A percentile compares a stretch with the other conserved stretches of the same genome.
phyloP scores from a whole-genome alignment of 2,329 filamentous ascomycete species.

The Neofusicoccum ribis region DNA sequence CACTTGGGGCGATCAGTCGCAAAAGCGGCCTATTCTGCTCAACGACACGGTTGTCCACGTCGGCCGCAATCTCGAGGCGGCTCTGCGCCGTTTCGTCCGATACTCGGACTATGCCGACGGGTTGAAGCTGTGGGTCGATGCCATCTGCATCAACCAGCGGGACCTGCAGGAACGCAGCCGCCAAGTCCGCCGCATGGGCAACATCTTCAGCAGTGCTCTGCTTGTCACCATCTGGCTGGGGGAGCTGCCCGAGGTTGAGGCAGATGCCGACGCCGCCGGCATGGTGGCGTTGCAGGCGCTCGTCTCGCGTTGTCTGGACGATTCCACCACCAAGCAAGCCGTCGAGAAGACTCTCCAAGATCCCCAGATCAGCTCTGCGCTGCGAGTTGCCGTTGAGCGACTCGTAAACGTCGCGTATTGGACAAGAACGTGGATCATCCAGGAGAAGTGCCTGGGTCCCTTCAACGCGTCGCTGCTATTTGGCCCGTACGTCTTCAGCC shows the following conservation, averaged over 20 bases:
- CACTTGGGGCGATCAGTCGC: conserved; percentile 2
- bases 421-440: conserved; percentile 5
- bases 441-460: neutral
- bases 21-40: neutral
- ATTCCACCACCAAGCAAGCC: neutral
- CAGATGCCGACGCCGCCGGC: neutral
- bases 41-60: neutral
- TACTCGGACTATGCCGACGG: neutral
- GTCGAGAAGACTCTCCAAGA: neutral
- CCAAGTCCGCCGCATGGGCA: conserved; percentile 10
- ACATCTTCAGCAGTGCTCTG: neutral
- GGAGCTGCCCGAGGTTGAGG: neutral
- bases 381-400: neutral
- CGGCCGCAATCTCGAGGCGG: conserved; percentile 5
- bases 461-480: neutral
- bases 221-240: conserved; percentile 15
- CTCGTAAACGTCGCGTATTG: neutral
- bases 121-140: neutral
- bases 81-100: neutral
- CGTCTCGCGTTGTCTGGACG: neutral
- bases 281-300: neutral
- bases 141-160: conserved; percentile 11
- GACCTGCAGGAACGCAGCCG: neutral
- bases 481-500: neutral
- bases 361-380: neutral